Percentiles rank a stretch among this genome's conserved stretches.
phyloP scores from a whole-genome alignment of 2,329 filamentous ascomycete genomes.

The Paraphoma sp. region DNA sequence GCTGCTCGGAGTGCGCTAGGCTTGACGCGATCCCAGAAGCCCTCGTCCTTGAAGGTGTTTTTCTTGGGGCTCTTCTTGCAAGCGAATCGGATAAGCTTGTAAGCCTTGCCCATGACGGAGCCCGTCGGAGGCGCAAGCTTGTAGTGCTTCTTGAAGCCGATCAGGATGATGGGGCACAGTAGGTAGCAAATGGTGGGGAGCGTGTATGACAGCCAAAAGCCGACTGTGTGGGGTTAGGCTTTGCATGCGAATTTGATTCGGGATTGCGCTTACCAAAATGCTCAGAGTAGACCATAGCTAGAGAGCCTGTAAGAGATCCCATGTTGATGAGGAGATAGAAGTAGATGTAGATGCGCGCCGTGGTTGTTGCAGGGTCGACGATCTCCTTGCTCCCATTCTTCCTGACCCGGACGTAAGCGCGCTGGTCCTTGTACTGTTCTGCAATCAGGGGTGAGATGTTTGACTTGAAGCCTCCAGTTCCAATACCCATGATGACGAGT shows the following conservation, averaged over 20 bases:
- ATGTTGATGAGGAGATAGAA: slow-evolving; percentile 44
- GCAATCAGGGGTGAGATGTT: slow-evolving; percentile 65
- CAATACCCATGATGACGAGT: slow-evolving; percentile 69
- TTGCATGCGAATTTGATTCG: slow-evolving; percentile 51
- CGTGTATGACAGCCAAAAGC: slow-evolving; percentile 68
- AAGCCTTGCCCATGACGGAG: slow-evolving; percentile 72
- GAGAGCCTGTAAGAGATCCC: slow-evolving; percentile 47
- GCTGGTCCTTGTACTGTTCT: slow-evolving; percentile 59
- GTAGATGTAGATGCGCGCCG: slow-evolving; percentile 65
- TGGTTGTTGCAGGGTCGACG: slow-evolving; percentile 70
- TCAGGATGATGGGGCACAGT: slow-evolving; percentile 62
- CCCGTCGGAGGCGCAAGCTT: slow-evolving; percentile 70
- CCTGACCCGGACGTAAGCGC: slow-evolving; percentile 35
- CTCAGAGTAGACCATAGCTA: slow-evolving; percentile 48
- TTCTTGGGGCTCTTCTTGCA: slow-evolving; percentile 27
- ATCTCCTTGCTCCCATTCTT: slow-evolving; percentile 61
- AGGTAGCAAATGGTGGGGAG: slow-evolving; percentile 71
- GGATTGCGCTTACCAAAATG: slow-evolving; percentile 70
- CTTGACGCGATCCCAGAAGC: slow-evolving; percentile 69
- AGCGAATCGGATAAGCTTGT: slow-evolving; percentile 64
- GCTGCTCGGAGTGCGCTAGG: slow-evolving; percentile 53
- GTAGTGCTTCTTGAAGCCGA: slow-evolving; percentile 71
- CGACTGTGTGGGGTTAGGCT: slow-evolving; percentile 42
- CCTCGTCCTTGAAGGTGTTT: slow-evolving; percentile 29
- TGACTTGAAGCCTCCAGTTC: slow-evolving; percentile 73